Evolutionary conservation across 2,329 filamentous ascomycete genomes (phyloP).

Genomic region (Daldinia eschscholtzii): DNA sequence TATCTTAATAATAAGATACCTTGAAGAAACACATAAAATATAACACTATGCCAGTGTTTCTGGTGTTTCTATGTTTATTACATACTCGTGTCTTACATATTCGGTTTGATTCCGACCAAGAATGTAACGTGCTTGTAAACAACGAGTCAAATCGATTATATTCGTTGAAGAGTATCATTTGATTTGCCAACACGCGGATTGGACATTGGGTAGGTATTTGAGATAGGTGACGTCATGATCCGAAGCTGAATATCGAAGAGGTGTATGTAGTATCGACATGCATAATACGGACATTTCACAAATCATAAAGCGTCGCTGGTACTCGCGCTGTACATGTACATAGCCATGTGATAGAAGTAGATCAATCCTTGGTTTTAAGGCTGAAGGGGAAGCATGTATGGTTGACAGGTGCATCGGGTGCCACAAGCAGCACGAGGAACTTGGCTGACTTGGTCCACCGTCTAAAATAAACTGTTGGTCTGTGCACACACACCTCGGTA

Average conservation of each 20-base stretch:
- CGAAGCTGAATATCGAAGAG: slow-evolving; percentile 19
- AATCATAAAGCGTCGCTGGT: slow-evolving; percentile 11
- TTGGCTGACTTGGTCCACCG: slow-evolving; percentile 4
- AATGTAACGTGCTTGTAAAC: slow-evolving; percentile 5
- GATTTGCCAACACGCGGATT: slow-evolving; percentile 31
- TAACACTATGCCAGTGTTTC: background rate
- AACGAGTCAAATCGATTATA: slow-evolving; percentile 14
- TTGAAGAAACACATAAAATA: background rate
- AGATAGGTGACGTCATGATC: slow-evolving; percentile 33
- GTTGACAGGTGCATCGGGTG: slow-evolving; percentile 34
- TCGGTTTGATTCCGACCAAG: background rate
- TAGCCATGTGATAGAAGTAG: slow-evolving; percentile 32
- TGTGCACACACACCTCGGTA: slow-evolving; percentile 25
- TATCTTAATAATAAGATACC: too few relatives aligned
- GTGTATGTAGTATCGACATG: slow-evolving; percentile 1
- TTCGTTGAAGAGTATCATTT: slow-evolving; percentile 25
- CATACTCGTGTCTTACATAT: background rate
- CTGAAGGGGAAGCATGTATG: slow-evolving; percentile 25
- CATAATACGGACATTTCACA: background rate
- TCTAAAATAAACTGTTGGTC: slow-evolving; percentile 32
- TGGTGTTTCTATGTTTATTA: background rate
- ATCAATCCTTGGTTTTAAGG: slow-evolving; percentile 34
- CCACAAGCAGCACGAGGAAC: slow-evolving; percentile 31
- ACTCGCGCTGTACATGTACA: slow-evolving; percentile 3
- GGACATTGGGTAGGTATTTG: background rate